Percentiles rank a stretch among this genome's conserved stretches.
Conservation (phyloP, 768 basidiomycete species). For the Crucibulum laeve region DNA sequence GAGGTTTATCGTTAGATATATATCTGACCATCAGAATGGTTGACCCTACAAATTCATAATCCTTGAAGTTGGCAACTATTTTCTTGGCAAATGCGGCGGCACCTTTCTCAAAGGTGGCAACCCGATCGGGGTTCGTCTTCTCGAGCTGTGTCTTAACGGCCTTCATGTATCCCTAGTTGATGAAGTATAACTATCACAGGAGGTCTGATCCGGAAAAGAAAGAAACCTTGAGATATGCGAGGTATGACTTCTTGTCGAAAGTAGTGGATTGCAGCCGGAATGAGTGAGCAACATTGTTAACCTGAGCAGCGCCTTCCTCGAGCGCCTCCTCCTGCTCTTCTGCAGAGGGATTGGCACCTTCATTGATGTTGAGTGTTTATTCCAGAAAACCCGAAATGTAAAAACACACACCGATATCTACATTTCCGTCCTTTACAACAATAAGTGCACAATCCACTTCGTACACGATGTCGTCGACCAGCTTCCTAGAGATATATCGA, state of each 20-base stretch:
- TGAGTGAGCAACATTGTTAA: conserved; percentile 91
- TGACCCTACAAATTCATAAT: conserved; percentile 82
- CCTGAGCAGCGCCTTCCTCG: conserved; percentile 68
- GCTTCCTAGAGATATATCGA: conserved; percentile 48
- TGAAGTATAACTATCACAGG: neutral
- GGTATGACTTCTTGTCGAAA: conserved; percentile 91
- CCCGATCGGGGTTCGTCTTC: conserved; percentile 50
- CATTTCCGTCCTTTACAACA: conserved; percentile 68
- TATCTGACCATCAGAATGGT: neutral
- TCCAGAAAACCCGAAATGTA: conserved; percentile 3
- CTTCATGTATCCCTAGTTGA: conserved; percentile 87
- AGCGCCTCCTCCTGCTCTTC: conserved; percentile 82
- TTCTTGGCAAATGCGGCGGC: conserved; percentile 83
- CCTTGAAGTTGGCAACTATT: conserved; percentile 83
- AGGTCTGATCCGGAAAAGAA: neutral
- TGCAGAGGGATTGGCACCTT: conserved; percentile 90
- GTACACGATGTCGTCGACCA: conserved; percentile 71
- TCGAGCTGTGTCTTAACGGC: conserved; percentile 65
- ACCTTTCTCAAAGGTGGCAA: conserved; percentile 76
- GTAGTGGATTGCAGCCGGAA: conserved; percentile 80
- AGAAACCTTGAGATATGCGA: conserved; percentile 72
- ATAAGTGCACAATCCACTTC: conserved; percentile 84
- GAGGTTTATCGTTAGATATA: neutral
- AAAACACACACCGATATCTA: conserved; percentile 75
- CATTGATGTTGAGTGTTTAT: neutral